Evolutionary conservation across 768 basidiomycete species (phyloP).

Genomic region (Pleurotus eryngii): DNA sequence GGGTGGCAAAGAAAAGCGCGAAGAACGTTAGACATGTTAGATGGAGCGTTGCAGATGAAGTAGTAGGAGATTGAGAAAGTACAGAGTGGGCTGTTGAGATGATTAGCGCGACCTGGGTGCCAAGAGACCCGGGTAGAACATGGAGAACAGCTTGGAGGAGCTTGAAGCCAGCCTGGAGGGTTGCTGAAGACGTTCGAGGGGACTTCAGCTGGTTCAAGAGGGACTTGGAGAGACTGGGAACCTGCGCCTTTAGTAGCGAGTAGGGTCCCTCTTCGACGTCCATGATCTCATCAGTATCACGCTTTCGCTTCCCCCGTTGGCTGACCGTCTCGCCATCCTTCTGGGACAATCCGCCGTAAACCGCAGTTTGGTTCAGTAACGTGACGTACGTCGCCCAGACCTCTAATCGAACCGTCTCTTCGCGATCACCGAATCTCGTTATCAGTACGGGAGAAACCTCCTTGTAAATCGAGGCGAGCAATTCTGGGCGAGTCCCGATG

Average conservation of each 20-base stretch:
- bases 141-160: conserved; percentile 72
- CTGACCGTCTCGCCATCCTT: conserved; percentile 45
- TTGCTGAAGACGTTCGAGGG: conserved; percentile 70
- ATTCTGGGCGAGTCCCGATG: conserved; percentile 87
- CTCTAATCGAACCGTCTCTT: conserved; percentile 91
- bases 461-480: conserved; percentile 75
- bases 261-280: conserved; percentile 77
- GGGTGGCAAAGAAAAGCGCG: conserved; percentile 72
- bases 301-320: conserved; percentile 68
- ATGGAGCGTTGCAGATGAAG: conserved; percentile 79
- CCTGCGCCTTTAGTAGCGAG: conserved; percentile 67
- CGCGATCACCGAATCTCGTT: conserved; percentile 89
- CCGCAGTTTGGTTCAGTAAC: conserved; percentile 79
- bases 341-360: conserved; percentile 69
- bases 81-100: conserved; percentile 61
- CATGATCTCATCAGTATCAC: conserved; percentile 65
- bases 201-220: conserved; percentile 84
- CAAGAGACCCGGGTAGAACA: conserved; percentile 81
- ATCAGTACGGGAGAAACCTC: conserved; percentile 86
- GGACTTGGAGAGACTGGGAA: conserved; percentile 74
- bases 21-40: conserved; percentile 85
- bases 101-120: conserved; percentile 63
- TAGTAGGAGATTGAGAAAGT: conserved; percentile 64
- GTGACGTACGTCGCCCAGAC: conserved; percentile 84
- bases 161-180: conserved; percentile 83